Evolutionary conservation across 805 yeast genomes (phyloP), one percentile per base, ranked within the genome.

Genomic region (Candida berthetii): DNA sequence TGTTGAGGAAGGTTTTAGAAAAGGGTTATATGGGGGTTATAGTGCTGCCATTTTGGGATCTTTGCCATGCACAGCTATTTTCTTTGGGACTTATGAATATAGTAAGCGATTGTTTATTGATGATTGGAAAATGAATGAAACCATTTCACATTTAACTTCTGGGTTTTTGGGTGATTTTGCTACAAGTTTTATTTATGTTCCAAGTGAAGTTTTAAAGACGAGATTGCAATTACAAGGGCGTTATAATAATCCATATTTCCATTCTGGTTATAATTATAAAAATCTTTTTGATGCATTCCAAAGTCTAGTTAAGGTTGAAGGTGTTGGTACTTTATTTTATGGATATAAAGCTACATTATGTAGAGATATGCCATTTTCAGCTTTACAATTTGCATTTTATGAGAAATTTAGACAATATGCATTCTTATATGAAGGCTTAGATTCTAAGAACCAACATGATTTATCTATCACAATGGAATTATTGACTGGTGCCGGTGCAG

Each of bases 141-240:
- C 96, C 0, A 49, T 84, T 10, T 68, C 95, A 8, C 91, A 87
- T 58, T 70, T 93, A 39, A 66, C 79, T 1, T 90, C 96, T 1
- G 99, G 99, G 0, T 80, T 93, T 41, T 52, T 90, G n/a, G 99
- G 98, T 22, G 99, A 93, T 61, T 72, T 93, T 44, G 90, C 87
- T 4, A 83, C 93, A 18, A 84, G 95, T 51, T 61, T 93, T 7
- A 81, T 87, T 29, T 93, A 91, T 53, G 99, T 93, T 9, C 99
- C 99, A 6, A 80, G 90, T 24, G 99, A 93, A 58, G 98, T 93
- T 7, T 64, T 93, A 41, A 93, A 93, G 60, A 89, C 99, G 7
- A 72, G 99, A 53, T 63, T 93, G 35, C 99, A 93, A 65, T 69
- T 93, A 38, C 99, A 93, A 64, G 98, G 98, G 1, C 73, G 82